phyloP scores from a whole-genome alignment of 2,329 filamentous ascomycete species.

The Diaporthe eres region DNA sequence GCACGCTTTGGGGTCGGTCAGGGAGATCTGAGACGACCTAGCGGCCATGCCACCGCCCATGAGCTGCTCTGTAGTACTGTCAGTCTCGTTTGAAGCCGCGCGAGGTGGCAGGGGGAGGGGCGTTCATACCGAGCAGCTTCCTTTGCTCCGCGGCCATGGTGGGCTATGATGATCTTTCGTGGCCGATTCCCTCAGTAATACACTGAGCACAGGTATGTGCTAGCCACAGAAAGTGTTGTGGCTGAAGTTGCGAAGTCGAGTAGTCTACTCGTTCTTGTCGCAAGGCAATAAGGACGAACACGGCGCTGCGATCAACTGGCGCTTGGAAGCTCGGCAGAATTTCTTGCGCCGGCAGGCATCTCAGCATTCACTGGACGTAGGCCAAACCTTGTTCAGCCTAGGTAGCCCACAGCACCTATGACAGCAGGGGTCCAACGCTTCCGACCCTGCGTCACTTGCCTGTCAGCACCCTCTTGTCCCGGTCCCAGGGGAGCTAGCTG shows the following conservation, averaged over 20 bases:
- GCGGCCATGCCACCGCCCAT: conserved; percentile 83
- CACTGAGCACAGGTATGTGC: not conserved
- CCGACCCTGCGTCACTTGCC: conserved; percentile 7
- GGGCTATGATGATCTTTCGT: conserved; percentile 24
- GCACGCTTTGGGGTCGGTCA: conserved; percentile 94
- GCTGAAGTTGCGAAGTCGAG: not conserved
- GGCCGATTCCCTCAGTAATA: not conserved
- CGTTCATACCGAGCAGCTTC: conserved; percentile 83
- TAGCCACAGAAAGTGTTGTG: not conserved
- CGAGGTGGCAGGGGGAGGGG: conserved; percentile 17
- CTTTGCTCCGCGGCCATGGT: conserved; percentile 96
- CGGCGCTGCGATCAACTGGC: conserved; percentile 12
- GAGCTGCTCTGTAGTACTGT: conserved; percentile 90
- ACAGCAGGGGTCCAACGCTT: not conserved
- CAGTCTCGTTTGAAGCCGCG: conserved; percentile 36
- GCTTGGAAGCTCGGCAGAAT: conserved; percentile 25
- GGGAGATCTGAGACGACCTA: conserved; percentile 84
- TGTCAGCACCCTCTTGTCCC: conserved; percentile 26
- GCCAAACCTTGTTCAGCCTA: conserved; percentile 5
- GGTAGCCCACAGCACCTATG: not conserved
- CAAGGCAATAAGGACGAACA: not conserved
- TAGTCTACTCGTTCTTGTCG: not conserved
- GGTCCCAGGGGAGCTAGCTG: conserved; percentile 20
- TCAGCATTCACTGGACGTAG: not conserved
- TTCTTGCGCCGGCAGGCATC: conserved; percentile 50